Base-by-base conservation (phyloP, 1,284 basidiomycete species). In the Naganishia sp. region DNA sequence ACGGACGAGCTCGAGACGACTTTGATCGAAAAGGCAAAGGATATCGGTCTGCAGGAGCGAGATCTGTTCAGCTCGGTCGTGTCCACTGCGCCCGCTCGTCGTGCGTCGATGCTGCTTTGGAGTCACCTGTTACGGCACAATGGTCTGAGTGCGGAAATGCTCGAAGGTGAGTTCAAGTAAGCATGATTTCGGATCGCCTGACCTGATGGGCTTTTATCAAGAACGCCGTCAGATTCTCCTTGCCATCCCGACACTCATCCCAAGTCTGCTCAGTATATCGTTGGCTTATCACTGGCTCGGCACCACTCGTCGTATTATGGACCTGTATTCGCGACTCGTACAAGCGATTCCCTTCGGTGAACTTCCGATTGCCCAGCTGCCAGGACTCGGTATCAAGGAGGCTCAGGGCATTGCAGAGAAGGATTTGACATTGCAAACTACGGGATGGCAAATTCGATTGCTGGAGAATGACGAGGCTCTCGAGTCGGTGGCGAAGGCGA, bases 281-380 rank as follows among this genome's bases (percentile, higher is more conserved):
- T 84, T 90, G 25, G 85, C 94, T 0, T 91, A 94, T 74, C 94
- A 88, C 76, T 99, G 94, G 94, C 86, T 98, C n/a, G 76, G 85
- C 13, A 88, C 92, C 0, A 88, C 92, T 0, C 81, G 93, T 39
- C 82, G 85, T 35, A 83, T 89, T 69, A 90, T 95, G 85, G 87
- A 88, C 55, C 82, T 99, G 21, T 89, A 94, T 69, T 87, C 91
- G 17, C 87, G 88, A 76, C 82, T 99, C 52, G 84, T 88, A 0
- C 96, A 99, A 80, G 95, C 92, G 0, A 81, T 95, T 17, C 84
- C 88, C 10, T 88, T 89, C 5, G 83, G 72, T 55, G 67, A 77
- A 81, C 67, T 84, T 2, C 76, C 79, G 42, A 82, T 89, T 23
- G 85, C 89, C 0, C 92, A 95, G 72, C 82, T 96, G 1, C 93